Percentiles rank a stretch among this genome's conserved stretches.
Conservation (phyloP, 345 rosid species). For the Acer campestre region DNA sequence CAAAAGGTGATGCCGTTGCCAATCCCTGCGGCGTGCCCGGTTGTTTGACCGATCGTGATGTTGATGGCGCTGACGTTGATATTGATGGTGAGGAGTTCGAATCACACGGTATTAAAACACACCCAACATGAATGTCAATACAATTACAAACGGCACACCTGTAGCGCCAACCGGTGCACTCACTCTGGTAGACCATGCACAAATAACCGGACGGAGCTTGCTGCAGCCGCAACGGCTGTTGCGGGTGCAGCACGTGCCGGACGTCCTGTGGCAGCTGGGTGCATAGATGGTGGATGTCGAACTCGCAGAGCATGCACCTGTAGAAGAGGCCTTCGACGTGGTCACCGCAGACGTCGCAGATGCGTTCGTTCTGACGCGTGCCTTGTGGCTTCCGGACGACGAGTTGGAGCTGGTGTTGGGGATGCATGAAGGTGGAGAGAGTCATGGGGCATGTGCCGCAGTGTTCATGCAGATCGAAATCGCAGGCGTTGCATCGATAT, state of each 20-base stretch:
- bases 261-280: constrained; percentile 35
- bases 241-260: constrained; percentile 34
- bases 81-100: background rate
- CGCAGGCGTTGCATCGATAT: constrained; percentile 35
- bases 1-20: background rate
- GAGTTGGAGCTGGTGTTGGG: constrained; percentile 32
- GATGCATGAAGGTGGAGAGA: constrained; percentile 39
- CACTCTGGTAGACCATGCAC: constrained; percentile 35
- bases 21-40: background rate
- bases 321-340: constrained; percentile 39
- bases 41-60: constrained; percentile 3
- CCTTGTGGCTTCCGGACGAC: constrained; percentile 23
- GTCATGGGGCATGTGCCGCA: constrained; percentile 38
- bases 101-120: constrained; percentile 27
- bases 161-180: constrained; percentile 42
- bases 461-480: constrained; percentile 44
- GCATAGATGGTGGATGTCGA: constrained; percentile 43
- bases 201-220: constrained; percentile 1
- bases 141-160: constrained; percentile 34
- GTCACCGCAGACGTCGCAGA: constrained; percentile 40
- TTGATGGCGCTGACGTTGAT: background rate
- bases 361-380: constrained; percentile 23
- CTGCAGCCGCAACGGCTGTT: constrained; percentile 35
- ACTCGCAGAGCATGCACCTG: constrained; percentile 38
- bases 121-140: constrained; percentile 42